These are phyloP conservation scores for Noccaea bulbosa DNA, from an alignment of 345 rosid genomes.

Conservation along the genomic window DNA sequence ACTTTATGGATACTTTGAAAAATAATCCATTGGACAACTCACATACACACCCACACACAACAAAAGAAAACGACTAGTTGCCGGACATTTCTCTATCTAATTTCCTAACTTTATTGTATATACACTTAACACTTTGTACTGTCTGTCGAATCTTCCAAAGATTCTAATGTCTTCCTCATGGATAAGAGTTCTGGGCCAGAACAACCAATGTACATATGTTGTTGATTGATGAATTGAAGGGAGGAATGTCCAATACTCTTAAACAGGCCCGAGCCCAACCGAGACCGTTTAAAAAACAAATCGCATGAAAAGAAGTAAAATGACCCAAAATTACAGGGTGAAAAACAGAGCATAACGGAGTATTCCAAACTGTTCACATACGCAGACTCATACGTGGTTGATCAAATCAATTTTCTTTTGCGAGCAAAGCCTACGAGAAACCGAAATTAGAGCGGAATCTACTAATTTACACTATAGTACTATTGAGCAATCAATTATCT, in stretches of 20 bases:
- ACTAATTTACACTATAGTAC: neutral
- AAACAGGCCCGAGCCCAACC: neutral
- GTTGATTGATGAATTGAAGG: neutral
- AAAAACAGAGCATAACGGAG: neutral
- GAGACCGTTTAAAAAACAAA: neutral
- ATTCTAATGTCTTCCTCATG: neutral
- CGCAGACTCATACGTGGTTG: too few relatives aligned
- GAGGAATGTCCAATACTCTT: neutral
- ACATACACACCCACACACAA: slow-evolving; percentile 15
- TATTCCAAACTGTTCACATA: neutral
- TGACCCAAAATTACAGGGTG: neutral
- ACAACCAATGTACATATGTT: neutral
- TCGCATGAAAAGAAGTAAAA: neutral
- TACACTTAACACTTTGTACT: neutral
- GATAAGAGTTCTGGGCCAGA: slow-evolving; percentile 4
- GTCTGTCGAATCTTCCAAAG: slow-evolving; percentile 12
- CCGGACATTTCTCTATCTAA: slow-evolving; percentile 7
- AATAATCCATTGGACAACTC: slow-evolving; percentile 28
- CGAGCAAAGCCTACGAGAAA: neutral
- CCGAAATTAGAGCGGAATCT: too few relatives aligned
- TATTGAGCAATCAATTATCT: neutral
- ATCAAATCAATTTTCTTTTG: neutral
- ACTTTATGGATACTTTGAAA: slow-evolving; percentile 21
- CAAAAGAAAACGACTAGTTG: neutral
- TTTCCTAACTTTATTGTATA: neutral